These are phyloP conservation scores for Pythium phragmitis DNA, from an alignment of 352 stramenopile species.

Conservation along the genomic window DNA sequence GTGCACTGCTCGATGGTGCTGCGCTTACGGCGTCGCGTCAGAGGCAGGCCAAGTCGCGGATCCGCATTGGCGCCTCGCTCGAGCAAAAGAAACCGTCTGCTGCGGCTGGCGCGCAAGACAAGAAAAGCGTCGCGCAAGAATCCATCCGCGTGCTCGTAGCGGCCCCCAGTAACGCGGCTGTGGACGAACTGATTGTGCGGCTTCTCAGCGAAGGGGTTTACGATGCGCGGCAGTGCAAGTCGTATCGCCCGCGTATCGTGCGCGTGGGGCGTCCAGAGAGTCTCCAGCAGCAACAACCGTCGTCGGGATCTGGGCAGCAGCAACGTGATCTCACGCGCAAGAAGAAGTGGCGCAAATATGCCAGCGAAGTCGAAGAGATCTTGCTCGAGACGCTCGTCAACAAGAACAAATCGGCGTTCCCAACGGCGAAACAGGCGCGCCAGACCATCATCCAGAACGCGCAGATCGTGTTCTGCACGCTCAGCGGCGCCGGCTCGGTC, in stretches of 20 bases:
- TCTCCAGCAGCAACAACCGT: slow-evolving; percentile 41
- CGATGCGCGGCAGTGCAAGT: slow-evolving; percentile 43
- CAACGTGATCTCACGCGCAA: slow-evolving; percentile 41
- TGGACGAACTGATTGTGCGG: slow-evolving; percentile 75
- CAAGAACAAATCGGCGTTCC: slow-evolving; percentile 60
- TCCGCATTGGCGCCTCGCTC: slow-evolving; percentile 71
- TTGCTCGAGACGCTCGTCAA: slow-evolving; percentile 66
- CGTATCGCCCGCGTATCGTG: slow-evolving; percentile 67
- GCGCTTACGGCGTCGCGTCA: slow-evolving; percentile 48
- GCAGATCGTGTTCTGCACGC: slow-evolving; percentile 84
- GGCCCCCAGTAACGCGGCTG: slow-evolving; percentile 76
- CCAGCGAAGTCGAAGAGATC: slow-evolving; percentile 67
- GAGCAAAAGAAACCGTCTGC: slow-evolving; percentile 28
- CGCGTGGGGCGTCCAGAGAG: slow-evolving; percentile 66
- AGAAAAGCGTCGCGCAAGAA: slow-evolving; percentile 54
- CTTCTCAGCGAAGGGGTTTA: slow-evolving; percentile 66
- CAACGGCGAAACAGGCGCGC: slow-evolving; percentile 49
- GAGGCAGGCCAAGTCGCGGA: slow-evolving; percentile 52
- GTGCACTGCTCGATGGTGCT: slow-evolving; percentile 68
- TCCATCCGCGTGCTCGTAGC: slow-evolving; percentile 75
- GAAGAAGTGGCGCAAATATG: slow-evolving; percentile 76
- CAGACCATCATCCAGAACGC: slow-evolving; percentile 72
- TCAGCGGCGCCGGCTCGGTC: slow-evolving; percentile 76
- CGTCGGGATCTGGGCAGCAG: slow-evolving; percentile 20
- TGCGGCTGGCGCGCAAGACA: slow-evolving; percentile 27